A percentile compares a stretch with the other conserved stretches of the same genome.
phyloP scores from a whole-genome alignment of 495 filamentous ascomycete species.

The Neurospora sublineolata region DNA sequence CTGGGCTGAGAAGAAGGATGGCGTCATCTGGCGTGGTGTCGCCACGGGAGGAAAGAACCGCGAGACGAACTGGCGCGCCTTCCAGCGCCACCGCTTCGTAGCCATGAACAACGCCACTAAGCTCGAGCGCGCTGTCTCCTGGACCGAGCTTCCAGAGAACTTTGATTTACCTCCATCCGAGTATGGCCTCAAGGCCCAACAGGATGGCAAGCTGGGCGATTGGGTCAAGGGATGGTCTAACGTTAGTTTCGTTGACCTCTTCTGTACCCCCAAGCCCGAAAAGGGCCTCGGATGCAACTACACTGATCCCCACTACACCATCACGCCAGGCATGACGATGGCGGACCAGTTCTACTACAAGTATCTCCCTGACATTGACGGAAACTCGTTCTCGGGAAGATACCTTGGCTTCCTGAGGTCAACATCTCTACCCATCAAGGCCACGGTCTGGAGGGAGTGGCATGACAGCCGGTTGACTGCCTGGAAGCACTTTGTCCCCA shows the following conservation, averaged over 20 bases:
- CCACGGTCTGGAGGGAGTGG: conserved; percentile 66
- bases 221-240: conserved; percentile 31
- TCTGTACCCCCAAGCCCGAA: conserved; percentile 22
- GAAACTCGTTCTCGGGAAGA: conserved; percentile 60
- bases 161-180: conserved; percentile 27
- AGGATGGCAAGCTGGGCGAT: conserved; percentile 17
- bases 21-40: conserved; percentile 57
- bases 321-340: conserved; percentile 30
- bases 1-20: conserved; percentile 46
- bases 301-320: conserved; percentile 35
- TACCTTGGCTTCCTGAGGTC: conserved; percentile 57
- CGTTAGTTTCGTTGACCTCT: conserved; percentile 32
- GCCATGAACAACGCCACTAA: conserved; percentile 55
- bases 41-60: conserved; percentile 58
- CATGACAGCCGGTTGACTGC: conserved; percentile 57
- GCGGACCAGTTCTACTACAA: conserved; percentile 50
- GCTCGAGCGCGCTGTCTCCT: conserved; percentile 32
- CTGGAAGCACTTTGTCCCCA: conserved; percentile 72
- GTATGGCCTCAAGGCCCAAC: conserved; percentile 22
- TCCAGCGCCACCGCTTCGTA: conserved; percentile 66
- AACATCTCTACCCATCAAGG: conserved; percentile 56
- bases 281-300: conserved; percentile 37
- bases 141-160: conserved; percentile 14
- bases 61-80: conserved; percentile 51
- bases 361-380: conserved; percentile 57